Conservation (phyloP, 1,139 yeast genomes). For the Petasospora rhodanensis region DNA sequence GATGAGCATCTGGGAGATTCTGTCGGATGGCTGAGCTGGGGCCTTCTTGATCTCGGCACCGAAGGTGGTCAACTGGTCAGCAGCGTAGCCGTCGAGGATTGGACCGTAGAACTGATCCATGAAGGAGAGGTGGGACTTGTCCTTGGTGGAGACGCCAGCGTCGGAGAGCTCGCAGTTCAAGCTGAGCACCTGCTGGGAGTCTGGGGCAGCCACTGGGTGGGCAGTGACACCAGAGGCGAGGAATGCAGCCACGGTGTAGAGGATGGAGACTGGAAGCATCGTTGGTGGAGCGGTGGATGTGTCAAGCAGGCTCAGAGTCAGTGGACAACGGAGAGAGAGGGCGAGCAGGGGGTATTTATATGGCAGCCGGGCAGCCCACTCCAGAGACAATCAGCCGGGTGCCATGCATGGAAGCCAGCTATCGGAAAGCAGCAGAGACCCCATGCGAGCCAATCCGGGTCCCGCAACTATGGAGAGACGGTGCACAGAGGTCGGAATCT, state of each 20-base stretch:
- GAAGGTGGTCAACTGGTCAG: conserved; percentile 21
- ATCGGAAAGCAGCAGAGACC: no score
- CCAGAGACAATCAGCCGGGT: no score
- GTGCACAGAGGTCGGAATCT: no score
- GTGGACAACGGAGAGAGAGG: no score
- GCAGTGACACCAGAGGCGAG: conserved; percentile 10
- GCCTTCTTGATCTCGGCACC: conserved; percentile 24
- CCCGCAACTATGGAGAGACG: no score
- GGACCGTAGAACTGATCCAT: conserved; percentile 33
- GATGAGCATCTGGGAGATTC: conserved; percentile 27
- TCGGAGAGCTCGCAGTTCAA: conserved; percentile 19
- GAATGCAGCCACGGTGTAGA: conserved; percentile 14
- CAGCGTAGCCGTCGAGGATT: conserved; percentile 27
- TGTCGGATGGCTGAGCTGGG: conserved; percentile 28
- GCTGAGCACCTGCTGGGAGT: conserved; percentile 19
- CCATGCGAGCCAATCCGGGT: no score
- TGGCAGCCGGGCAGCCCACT: no score
- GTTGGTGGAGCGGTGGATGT: neutral
- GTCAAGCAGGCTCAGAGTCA: no score
- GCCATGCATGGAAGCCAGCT: no score
- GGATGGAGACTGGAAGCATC: conserved; percentile 17
- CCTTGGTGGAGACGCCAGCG: conserved; percentile 1
- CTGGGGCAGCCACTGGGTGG: conserved; percentile 18
- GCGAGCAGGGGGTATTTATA: no score
- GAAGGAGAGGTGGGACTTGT: conserved; percentile 25